Evolutionary conservation across 257 asterid species (phyloP), one percentile per base, ranked within the genome.

Genomic region (Cordia subcordata): DNA sequence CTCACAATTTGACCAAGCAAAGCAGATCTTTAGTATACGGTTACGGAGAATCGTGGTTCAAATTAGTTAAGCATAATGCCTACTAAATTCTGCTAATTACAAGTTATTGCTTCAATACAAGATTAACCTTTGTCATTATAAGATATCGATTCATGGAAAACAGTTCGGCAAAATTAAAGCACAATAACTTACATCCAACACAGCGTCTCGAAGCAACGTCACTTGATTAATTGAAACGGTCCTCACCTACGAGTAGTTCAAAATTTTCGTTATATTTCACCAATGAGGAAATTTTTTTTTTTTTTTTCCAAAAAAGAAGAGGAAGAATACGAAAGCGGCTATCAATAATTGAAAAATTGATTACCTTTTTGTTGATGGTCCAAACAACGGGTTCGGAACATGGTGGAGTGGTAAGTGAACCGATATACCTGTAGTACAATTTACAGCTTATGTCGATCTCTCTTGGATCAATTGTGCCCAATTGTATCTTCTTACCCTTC

Each of bases 351-450:
- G 27, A 62, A 11, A 10, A n/a, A 8, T 37, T 17, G 11, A 15
- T 11, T 65, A 84, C 94, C 88, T 72, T 75, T 66, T 47, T 69
- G 42, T 70, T 76, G 53, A 87, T 53, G 42, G 86, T 77, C 96
- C 96, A 87, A 47, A 81, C 74, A 11, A 87, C 94, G 14, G 89
- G 87, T 77, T 85, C 82, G 0, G 89, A 82, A 44, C 96, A 85
- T 19, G 96, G 96, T 60, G 96, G 89, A 65, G 58, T 64, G 0
- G 91, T 87, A 33, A 85, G 94, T 21, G 96, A 85, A 27, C 96
- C 96, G 52, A 69, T 57, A 65, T 87, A 82, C 56, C 85, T 79
- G 52, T 79, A 81, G 42, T 63, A 79, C 40, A 32, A 66, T 55
- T 52, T 76, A 32, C 77, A 58, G 4, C 50, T 32, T 0, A 68